Conservation (phyloP, 305 asterid genomes). For the Petunia hybrid region DNA sequence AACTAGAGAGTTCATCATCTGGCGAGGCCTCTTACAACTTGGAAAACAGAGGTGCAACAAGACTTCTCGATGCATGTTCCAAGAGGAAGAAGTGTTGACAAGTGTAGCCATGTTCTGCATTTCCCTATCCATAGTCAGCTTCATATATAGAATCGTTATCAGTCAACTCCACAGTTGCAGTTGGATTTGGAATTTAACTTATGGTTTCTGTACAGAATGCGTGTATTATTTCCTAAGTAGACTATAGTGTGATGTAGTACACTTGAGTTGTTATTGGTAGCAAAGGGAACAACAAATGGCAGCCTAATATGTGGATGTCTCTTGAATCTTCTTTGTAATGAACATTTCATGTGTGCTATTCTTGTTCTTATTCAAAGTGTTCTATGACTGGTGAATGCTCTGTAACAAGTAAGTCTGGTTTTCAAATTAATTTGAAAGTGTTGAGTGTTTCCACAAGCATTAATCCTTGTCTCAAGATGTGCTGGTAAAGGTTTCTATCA, state of each 20-base stretch:
- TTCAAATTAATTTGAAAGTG: too few species aligned
- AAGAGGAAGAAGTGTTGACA: background rate
- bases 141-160: conserved; percentile 16
- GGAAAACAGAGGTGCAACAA: conserved; percentile 49
- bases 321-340: background rate
- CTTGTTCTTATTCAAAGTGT: background rate
- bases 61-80: background rate
- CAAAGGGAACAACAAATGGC: background rate
- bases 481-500: too few species aligned
- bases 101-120: background rate
- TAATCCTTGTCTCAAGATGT: background rate
- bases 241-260: background rate
- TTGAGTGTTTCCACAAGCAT: background rate
- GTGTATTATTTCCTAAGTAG: background rate
- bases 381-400: background rate
- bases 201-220: background rate
- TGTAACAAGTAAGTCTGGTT: background rate
- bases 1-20: conserved; percentile 61
- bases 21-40: conserved; percentile 76
- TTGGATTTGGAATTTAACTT: background rate
- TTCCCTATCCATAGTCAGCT: too few species aligned
- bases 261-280: background rate
- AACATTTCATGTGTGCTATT: background rate
- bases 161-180: conserved; percentile 1
- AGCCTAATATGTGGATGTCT: background rate